Evolutionary conservation across 257 asterid species (phyloP).

Genomic region (Craterostigma plantagineum): DNA sequence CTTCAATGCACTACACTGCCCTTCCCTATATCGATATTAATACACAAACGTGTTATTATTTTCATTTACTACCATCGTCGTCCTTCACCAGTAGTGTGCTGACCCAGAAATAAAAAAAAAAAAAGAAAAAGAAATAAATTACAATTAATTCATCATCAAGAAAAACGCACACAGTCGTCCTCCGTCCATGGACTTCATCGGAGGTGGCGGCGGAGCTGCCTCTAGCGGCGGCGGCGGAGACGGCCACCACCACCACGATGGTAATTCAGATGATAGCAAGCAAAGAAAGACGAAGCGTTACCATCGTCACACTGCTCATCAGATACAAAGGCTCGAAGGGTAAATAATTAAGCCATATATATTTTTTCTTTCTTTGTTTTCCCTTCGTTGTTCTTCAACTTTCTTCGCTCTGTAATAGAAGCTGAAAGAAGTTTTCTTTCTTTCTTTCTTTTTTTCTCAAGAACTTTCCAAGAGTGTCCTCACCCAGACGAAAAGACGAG

Average conservation of each 20-base stretch:
- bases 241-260: conserved; percentile 39
- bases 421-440: background rate
- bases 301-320: conserved; percentile 91
- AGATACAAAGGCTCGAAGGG: conserved; percentile 74
- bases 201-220: conserved; percentile 28
- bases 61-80: no score
- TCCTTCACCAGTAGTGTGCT: no score
- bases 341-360: background rate
- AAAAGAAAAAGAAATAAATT: no score
- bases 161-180: no score
- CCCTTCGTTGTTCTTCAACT: background rate
- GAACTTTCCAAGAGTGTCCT: conserved; percentile 78
- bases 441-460: conserved; percentile 9
- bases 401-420: background rate
- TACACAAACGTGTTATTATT: no score
- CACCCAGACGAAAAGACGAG: conserved; percentile 97
- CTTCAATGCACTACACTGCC: no score
- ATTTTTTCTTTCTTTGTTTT: background rate
- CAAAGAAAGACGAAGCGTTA: conserved; percentile 64
- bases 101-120: no score
- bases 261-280: conserved; percentile 31
- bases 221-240: conserved; percentile 40
- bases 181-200: background rate
- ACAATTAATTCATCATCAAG: no score
- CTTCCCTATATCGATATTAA: no score